Base-by-base conservation (phyloP, 2,329 filamentous ascomycete genomes). In the Metarhizium guizhouense region DNA sequence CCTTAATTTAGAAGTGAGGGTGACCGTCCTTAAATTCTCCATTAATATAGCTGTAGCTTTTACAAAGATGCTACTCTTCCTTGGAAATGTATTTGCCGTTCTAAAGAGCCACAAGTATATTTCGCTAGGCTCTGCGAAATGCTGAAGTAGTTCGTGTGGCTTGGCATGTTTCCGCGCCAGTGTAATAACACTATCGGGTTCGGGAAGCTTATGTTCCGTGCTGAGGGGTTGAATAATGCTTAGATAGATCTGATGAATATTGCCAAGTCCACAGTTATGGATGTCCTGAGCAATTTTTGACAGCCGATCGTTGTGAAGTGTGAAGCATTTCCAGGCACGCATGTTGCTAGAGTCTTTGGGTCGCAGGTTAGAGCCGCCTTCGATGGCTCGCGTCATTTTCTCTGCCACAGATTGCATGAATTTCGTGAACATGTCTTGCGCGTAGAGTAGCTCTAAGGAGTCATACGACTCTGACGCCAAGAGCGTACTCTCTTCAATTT, bases 401-500 rank as follows among this genome's bases (percentile, higher is more conserved):
- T 60, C 62, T n/a, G 63, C 63, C 25, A 57, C 47, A 6, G 64
- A 57, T 48, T 62, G 62, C 62, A 69, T 64, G 56, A 69, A 69
- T 2, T 61, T 38, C 2, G 64, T 62, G n/a, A 68, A 64, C 34
- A 69, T 60, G 30, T 68, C 54, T 36, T 65, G 62, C 5, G 65
- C 60, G 45, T 59, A 65, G 3, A 64, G 18, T 10, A 42, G 36
- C 50, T 57, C 47, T 18, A 64, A 52, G 3, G 58, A 25, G 6
- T 36, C 30, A 6, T 47, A 11, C 43, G 43, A 29, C 10, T 18
- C 18, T 3, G 43, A n/a, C 8, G 43, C 43, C n/a, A 47, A n/a
- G 43, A 20, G 18, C 20, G 16, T 29, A 57, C 20, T 57, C 56
- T 11, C 29, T 42, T 11, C 54, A 18, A 47, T 25, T 6, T 47